These are phyloP conservation scores for Bolboschoenoplectus hybrid DNA, from an alignment of 202 grass and related monocot species.

Conservation along the genomic window DNA sequence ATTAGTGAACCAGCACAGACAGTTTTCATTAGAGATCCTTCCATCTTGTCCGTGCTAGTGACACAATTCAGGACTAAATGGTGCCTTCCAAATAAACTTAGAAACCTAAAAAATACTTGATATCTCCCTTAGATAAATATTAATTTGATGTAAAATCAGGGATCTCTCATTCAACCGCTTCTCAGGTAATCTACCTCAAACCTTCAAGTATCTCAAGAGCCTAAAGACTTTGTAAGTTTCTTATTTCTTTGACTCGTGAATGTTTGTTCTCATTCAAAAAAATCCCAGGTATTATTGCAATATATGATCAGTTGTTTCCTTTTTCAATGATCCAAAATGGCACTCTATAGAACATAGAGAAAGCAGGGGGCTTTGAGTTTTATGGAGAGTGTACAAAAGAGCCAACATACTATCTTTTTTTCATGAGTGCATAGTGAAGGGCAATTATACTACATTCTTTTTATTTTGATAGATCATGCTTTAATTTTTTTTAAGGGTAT, in stretches of 20 bases:
- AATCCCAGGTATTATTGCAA: neutral
- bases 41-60: neutral
- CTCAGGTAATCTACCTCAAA: conserved; percentile 76
- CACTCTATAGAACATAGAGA: neutral
- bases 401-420: neutral
- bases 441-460: conserved; percentile 10
- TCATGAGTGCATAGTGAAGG: neutral
- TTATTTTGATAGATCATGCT: neutral
- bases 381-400: neutral
- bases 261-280: neutral
- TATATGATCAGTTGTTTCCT: neutral
- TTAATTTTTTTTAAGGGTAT: neutral
- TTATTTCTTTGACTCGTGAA: neutral
- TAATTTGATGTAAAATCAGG: conserved; percentile 58
- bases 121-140: conserved; percentile 28
- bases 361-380: neutral
- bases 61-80: neutral
- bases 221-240: conserved; percentile 77
- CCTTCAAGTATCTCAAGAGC: conserved; percentile 61
- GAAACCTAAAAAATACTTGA: conserved; percentile 1
- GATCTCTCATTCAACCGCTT: conserved; percentile 93
- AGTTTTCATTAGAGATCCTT: neutral
- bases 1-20: neutral
- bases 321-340: neutral
- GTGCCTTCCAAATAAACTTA: neutral